These are phyloP conservation scores for Sphenostylis stenocarpa DNA, from an alignment of 306 rosid genomes.

Conservation along the genomic window DNA sequence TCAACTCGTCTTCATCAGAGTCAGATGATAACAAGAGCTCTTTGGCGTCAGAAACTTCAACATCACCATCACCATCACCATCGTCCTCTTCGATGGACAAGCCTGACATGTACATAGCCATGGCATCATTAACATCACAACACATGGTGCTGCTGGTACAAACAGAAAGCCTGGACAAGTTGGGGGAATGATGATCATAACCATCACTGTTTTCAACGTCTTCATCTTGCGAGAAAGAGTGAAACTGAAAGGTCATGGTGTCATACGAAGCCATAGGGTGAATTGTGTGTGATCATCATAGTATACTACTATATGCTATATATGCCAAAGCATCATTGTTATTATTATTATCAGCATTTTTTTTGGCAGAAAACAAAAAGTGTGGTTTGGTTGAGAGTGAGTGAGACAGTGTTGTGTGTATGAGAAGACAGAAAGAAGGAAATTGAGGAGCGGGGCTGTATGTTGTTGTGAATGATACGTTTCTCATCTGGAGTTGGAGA, in stretches of 20 bases:
- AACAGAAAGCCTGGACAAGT: constrained; percentile 32
- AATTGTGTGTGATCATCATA: too few species aligned
- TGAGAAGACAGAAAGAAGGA: neutral
- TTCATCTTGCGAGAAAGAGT: constrained; percentile 48
- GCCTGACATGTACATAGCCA: constrained; percentile 39
- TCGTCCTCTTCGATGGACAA: constrained; percentile 44
- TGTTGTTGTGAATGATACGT: constrained; percentile 30
- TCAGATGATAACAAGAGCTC: neutral
- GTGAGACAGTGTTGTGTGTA: neutral
- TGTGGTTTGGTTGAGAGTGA: neutral
- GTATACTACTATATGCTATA: neutral
- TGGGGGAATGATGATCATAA: constrained; percentile 31
- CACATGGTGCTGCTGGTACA: constrained; percentile 26
- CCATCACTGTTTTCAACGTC: constrained; percentile 21
- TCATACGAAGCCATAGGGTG: constrained; percentile 51
- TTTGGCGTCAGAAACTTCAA: constrained; percentile 32
- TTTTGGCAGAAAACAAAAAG: neutral
- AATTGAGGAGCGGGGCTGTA: neutral
- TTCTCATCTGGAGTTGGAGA: constrained; percentile 32
- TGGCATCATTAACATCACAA: constrained; percentile 19
- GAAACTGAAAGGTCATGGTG: constrained; percentile 31
- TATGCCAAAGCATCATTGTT: neutral
- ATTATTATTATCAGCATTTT: neutral
- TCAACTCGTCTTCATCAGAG: constrained; percentile 46
- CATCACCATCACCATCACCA: constrained; percentile 32